Conservation (phyloP, 768 basidiomycete species). For the Galerina sulciceps region DNA sequence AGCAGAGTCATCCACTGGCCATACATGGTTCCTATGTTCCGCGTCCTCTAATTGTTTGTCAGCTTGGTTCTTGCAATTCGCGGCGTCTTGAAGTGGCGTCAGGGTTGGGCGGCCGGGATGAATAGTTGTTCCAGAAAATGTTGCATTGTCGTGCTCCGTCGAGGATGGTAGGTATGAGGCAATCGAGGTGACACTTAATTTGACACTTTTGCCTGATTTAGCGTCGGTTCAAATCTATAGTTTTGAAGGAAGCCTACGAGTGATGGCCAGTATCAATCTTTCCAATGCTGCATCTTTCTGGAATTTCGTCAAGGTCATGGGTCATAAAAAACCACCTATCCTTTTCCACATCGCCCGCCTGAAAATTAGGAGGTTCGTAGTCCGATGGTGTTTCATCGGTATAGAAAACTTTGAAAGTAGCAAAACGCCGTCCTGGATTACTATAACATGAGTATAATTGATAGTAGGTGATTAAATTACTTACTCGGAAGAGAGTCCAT, state of each 20-base stretch:
- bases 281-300: slow-evolving; percentile 75
- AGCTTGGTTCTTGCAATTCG: slow-evolving; percentile 53
- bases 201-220: slow-evolving; percentile 49
- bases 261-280: slow-evolving; percentile 75
- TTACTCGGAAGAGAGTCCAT: slow-evolving; percentile 82
- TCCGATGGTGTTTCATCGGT: slow-evolving; percentile 77
- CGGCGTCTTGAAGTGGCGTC: slow-evolving; percentile 64
- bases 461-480: slow-evolving; percentile 22
- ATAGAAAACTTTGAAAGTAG: slow-evolving; percentile 90
- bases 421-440: slow-evolving; percentile 70
- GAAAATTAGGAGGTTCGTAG: slow-evolving; percentile 85
- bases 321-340: slow-evolving; percentile 86
- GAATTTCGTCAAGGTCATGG: slow-evolving; percentile 70
- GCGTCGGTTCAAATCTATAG: not conserved
- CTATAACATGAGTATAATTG: not conserved
- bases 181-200: slow-evolving; percentile 73
- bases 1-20: slow-evolving; percentile 62
- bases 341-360: slow-evolving; percentile 68
- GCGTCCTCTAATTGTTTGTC: slow-evolving; percentile 70
- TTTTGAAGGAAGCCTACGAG: slow-evolving; percentile 44
- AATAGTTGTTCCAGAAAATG: slow-evolving; percentile 54
- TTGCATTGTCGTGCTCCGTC: slow-evolving; percentile 58
- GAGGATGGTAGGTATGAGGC: slow-evolving; percentile 72
- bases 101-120: slow-evolving; percentile 38
- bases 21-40: slow-evolving; percentile 61